phyloP scores from a whole-genome alignment of 2,329 filamentous ascomycete genomes.

The Ophiostoma tasmaniense region DNA sequence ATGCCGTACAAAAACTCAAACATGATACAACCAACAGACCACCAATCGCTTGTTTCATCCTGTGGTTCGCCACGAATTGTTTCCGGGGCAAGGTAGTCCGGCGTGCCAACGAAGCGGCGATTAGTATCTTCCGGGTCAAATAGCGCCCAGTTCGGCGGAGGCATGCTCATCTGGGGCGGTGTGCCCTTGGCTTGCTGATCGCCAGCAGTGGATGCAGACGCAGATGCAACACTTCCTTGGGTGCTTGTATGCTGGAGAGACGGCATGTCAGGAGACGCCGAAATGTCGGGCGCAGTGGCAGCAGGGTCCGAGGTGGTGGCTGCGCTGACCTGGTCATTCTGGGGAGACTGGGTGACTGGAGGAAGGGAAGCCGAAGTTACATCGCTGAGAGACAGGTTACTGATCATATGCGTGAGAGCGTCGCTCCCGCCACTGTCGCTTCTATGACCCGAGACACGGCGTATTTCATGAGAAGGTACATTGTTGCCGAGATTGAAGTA shows the following conservation, averaged over 20 bases:
- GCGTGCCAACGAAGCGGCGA: constrained; percentile 89
- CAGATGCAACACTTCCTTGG: constrained; percentile 29
- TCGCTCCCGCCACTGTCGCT: constrained; percentile 93
- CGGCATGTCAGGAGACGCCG: constrained; percentile 66
- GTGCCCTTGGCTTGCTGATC: constrained; percentile 41
- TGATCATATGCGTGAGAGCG: constrained; percentile 71
- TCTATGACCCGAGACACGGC: constrained; percentile 68
- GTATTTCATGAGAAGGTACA: constrained; percentile 43
- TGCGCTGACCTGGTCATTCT: constrained; percentile 54
- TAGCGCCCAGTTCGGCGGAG: constrained; percentile 81
- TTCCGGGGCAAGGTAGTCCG: constrained; percentile 93
- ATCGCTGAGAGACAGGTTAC: constrained; percentile 67
- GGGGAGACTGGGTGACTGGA: constrained; percentile 46
- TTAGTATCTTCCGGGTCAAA: constrained; percentile 94
- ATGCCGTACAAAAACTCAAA: constrained; percentile 93
- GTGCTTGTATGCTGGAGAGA: constrained; percentile 48
- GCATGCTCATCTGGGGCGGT: constrained; percentile 57
- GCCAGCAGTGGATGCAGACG: neutral
- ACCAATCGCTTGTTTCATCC: constrained; percentile 99
- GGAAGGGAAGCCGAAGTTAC: constrained; percentile 34
- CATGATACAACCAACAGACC: constrained; percentile 96
- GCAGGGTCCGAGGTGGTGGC: constrained; percentile 21
- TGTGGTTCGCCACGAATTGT: constrained; percentile 93
- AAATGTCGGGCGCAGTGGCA: constrained; percentile 57
- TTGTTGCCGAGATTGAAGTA: constrained; percentile 70